Conservation (phyloP, 2,329 filamentous ascomycete genomes). For the Trichoderma koningiopsis region DNA sequence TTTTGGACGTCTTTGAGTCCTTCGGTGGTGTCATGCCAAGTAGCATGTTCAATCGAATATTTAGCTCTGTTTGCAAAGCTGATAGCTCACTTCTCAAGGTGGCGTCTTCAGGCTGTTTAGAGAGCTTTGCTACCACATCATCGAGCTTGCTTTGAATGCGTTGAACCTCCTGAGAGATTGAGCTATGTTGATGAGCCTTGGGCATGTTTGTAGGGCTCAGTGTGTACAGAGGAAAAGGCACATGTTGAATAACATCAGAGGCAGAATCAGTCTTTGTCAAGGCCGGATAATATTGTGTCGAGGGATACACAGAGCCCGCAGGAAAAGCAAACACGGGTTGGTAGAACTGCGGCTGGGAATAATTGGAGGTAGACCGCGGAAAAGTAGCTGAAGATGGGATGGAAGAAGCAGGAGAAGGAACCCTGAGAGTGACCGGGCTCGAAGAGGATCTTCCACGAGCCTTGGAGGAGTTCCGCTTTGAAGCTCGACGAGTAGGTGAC, state of each 20-base stretch:
- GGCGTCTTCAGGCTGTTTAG: constrained; percentile 30
- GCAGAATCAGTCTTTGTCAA: background rate
- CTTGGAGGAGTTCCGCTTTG: constrained; percentile 9
- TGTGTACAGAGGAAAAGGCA: background rate
- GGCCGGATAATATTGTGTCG: background rate
- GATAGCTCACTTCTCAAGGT: constrained; percentile 33
- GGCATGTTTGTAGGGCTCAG: background rate
- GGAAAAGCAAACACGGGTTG: constrained; percentile 25
- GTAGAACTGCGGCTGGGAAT: constrained; percentile 12
- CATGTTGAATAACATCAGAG: background rate
- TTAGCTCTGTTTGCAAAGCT: constrained; percentile 37
- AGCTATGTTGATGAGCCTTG: background rate
- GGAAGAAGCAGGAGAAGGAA: constrained; percentile 3
- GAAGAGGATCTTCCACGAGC: constrained; percentile 15
- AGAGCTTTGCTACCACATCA: constrained; percentile 32
- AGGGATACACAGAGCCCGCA: background rate
- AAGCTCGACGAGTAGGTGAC: background rate
- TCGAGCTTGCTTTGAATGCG: constrained; percentile 36
- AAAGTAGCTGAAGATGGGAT: constrained; percentile 25
- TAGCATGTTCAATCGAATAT: constrained; percentile 34
- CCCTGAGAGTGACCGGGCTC: constrained; percentile 1
- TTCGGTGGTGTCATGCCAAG: background rate
- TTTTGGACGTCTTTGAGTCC: background rate
- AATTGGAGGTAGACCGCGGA: background rate
- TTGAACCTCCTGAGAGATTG: constrained; percentile 31